Percentiles rank a stretch among this genome's conserved stretches.
These are phyloP conservation scores for Lactarius hatsudake DNA, from an alignment of 768 basidiomycete genomes.

Conservation along the genomic window DNA sequence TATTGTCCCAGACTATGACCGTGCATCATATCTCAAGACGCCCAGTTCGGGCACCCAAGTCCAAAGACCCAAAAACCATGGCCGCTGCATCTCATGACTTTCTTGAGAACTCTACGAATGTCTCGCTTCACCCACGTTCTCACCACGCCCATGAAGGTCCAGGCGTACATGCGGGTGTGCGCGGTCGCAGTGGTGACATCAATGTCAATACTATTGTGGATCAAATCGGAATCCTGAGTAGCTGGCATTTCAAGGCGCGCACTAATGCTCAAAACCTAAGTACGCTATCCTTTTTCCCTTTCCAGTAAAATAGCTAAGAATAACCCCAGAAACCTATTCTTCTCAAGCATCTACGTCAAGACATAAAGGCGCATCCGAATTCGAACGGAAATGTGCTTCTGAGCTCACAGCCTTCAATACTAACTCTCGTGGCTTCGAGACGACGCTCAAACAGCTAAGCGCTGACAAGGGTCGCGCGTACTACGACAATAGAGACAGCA, in stretches of 20 bases:
- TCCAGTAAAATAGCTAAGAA: not conserved
- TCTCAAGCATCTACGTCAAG: slow-evolving; percentile 32
- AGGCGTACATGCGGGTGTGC: not conserved
- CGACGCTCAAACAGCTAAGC: slow-evolving; percentile 32
- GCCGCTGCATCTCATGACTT: not conserved
- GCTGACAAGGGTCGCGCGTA: slow-evolving; percentile 50
- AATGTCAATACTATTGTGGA: slow-evolving; percentile 21
- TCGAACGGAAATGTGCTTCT: slow-evolving; percentile 39
- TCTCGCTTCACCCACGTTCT: not conserved
- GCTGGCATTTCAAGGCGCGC: slow-evolving; percentile 28
- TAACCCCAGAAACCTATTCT: slow-evolving; percentile 28
- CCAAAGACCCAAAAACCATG: slow-evolving; percentile 12
- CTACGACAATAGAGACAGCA: slow-evolving; percentile 43
- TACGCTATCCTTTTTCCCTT: slow-evolving; percentile 21
- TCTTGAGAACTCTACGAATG: not conserved
- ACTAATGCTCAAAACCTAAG: slow-evolving; percentile 32
- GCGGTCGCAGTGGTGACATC: slow-evolving; percentile 21
- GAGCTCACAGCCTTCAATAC: slow-evolving; percentile 38
- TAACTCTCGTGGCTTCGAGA: slow-evolving; percentile 35
- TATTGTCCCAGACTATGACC: slow-evolving; percentile 25
- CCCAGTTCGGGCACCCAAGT: slow-evolving; percentile 21
- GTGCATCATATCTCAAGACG: slow-evolving; percentile 26
- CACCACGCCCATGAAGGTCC: not conserved
- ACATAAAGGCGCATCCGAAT: slow-evolving; percentile 38
- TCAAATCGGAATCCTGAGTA: slow-evolving; percentile 32